Base-by-base conservation (phyloP, 768 basidiomycete genomes). In the Cyathus striatus region DNA sequence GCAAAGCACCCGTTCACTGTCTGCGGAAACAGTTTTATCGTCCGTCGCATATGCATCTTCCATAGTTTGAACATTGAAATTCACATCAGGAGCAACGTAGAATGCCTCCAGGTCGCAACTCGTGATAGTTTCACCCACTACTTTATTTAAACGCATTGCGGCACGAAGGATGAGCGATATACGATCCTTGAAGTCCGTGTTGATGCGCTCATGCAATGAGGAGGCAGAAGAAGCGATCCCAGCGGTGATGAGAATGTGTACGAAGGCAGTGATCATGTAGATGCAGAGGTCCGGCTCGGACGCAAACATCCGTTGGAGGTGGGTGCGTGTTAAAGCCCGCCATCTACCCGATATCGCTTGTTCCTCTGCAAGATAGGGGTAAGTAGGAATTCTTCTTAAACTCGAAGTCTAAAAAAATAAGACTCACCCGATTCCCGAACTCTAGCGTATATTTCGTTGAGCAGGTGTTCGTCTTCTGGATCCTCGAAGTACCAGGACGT, bases 41-140 rank as follows among this genome's bases (percentile, higher is more conserved):
- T 2, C 22, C 9, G 10, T 25, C 9, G 55, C 55, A 46, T 73
- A 61, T 5, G 68, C 65, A 41, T 73, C 69, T 23, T 77, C 70
- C 79, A 82, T 78, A 38, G 54, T 58, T 1, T 45, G 43, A 0
- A 52, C 46, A 41, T 73, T 65, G 35, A 71, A 81, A 26, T 39
- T 40, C 0, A 68, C 62, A 17, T 73, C 75, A 3, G 70, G 69
- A 1, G 60, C 49, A 33, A 70, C 66, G 38, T 75, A 73, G 10
- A 76, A 52, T n/a, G 73, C 67, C 55, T 80, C 77, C 45, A 83
- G 53, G 49, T 83, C 81, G 42, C 73, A 76, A 1, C 70, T 73
- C 2, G 75, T 76, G 35, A 83, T 65, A 40, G 74, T 75, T 56
- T 80, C 76, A 1, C 81, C 81, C 39, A 81, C 69, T 7, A 72